Conservation (phyloP, 306 rosid genomes). For the Geum urbanum region DNA sequence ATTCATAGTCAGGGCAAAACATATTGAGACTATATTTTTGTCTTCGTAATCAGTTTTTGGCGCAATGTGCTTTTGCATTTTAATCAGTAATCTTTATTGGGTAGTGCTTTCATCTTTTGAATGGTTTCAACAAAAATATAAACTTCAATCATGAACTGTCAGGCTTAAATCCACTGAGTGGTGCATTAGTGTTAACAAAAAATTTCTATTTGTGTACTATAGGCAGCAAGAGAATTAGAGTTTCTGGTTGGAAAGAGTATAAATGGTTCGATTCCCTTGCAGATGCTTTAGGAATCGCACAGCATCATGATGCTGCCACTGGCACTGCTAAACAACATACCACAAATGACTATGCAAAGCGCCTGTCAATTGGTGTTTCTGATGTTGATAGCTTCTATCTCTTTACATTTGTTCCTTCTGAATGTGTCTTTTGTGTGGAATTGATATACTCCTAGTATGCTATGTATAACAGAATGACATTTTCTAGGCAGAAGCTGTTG, state of each 20-base stretch:
- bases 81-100: background rate
- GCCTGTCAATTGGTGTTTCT: constrained; percentile 66
- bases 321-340: constrained; percentile 90
- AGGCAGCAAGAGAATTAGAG: constrained; percentile 82
- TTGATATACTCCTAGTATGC: constrained; percentile 4
- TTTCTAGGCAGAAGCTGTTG: constrained; percentile 66
- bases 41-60: background rate
- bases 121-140: background rate
- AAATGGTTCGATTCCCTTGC: constrained; percentile 39
- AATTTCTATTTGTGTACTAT: constrained; percentile 14
- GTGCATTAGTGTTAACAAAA: background rate
- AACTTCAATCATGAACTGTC: background rate
- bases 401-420: background rate
- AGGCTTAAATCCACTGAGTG: background rate
- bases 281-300: constrained; percentile 79
- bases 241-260: constrained; percentile 49
- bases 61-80: background rate
- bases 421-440: constrained; percentile 1
- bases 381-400: constrained; percentile 41
- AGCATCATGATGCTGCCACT: constrained; percentile 81
- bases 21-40: background rate
- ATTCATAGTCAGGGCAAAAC: constrained; percentile 4
- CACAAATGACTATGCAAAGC: constrained; percentile 77
- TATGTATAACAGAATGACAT: background rate
- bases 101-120: background rate